phyloP scores from a whole-genome alignment of 2,329 filamentous ascomycete species.

The Microdochium bolleyi region DNA sequence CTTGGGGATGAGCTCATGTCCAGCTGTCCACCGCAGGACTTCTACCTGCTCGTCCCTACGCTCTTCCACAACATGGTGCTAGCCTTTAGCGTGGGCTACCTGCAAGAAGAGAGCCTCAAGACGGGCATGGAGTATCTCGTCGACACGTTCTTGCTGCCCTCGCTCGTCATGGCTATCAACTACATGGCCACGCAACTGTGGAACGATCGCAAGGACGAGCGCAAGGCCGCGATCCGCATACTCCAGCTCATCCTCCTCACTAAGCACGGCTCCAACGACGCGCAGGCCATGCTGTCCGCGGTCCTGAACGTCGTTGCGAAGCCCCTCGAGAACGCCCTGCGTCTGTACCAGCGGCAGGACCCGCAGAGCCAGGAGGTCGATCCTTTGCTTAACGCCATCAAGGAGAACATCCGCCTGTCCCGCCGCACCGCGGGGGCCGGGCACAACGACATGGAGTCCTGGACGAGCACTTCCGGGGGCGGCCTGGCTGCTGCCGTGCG shows the following conservation, averaged over 20 bases:
- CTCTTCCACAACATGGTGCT: conserved; percentile 69
- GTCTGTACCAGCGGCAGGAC: conserved; percentile 57
- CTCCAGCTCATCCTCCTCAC: conserved; percentile 66
- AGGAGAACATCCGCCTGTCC: conserved; percentile 47
- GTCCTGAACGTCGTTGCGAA: conserved; percentile 66
- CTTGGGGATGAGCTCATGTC: conserved; percentile 76
- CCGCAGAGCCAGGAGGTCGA: conserved; percentile 63
- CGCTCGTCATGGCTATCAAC: conserved; percentile 63
- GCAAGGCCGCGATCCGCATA: conserved; percentile 62
- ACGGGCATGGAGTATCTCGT: conserved; percentile 71
- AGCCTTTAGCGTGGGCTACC: conserved; percentile 55
- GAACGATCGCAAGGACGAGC: conserved; percentile 53
- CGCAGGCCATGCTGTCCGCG: conserved; percentile 60
- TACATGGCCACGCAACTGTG: conserved; percentile 67
- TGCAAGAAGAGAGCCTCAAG: conserved; percentile 64
- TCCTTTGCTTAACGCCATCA: conserved; percentile 58
- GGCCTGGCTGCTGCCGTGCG: conserved; percentile 52
- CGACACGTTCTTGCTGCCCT: conserved; percentile 73
- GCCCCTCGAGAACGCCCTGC: conserved; percentile 58
- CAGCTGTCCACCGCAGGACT: conserved; percentile 73
- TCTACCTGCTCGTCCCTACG: conserved; percentile 70
- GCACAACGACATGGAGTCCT: conserved; percentile 60
- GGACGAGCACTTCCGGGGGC: conserved; percentile 47
- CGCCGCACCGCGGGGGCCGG: conserved; percentile 56
- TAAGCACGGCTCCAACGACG: conserved; percentile 63